Percentiles rank a stretch among this genome's conserved stretches.
Evolutionary conservation across 345 rosid species (phyloP).

Genomic region (Rhodamnia rubescens): DNA sequence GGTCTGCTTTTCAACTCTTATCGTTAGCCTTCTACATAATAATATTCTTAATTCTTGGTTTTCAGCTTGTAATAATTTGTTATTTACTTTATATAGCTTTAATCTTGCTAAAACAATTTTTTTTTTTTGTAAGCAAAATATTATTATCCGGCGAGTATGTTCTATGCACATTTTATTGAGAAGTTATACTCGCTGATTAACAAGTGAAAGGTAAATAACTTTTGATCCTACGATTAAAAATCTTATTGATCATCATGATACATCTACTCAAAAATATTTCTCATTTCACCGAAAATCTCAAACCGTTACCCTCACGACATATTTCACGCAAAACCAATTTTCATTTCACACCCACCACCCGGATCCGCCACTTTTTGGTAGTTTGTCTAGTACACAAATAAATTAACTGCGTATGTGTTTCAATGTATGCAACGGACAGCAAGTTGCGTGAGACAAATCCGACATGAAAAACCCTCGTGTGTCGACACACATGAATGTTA

Average conservation of each 20-base stretch:
- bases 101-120: background rate
- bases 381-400: accelerated
- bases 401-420: background rate
- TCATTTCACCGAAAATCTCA: background rate
- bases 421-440: background rate
- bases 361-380: background rate
- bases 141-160: background rate
- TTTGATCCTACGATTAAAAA: no score
- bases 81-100: background rate
- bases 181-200: no score
- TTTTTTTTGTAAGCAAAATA: background rate
- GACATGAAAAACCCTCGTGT: accelerated
- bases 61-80: background rate
- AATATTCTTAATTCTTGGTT: background rate
- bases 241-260: no score
- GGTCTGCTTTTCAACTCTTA: background rate
- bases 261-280: background rate
- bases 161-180: background rate
- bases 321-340: background rate
- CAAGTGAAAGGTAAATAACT: no score
- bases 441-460: no score
- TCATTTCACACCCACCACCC: no score
- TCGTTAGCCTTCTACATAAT: no score
- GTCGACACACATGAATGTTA: background rate
- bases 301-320: background rate